Percentiles rank a stretch among this genome's conserved stretches.
Evolutionary conservation across 1,139 yeast genomes (phyloP).

Genomic region (Sugiyamaella japonica): DNA sequence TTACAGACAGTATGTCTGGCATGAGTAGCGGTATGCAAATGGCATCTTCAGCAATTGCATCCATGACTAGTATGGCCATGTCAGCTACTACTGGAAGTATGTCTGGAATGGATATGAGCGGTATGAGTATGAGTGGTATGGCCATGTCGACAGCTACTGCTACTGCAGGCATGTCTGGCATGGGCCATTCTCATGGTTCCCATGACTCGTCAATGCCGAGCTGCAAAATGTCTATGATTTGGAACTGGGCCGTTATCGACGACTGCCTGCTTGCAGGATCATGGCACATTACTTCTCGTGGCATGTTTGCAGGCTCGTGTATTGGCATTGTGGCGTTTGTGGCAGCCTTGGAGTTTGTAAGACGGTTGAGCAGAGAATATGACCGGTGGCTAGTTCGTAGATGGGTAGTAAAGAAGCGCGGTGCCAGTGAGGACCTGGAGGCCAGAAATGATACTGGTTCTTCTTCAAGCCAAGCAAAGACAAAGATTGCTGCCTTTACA

Average conservation of each 20-base stretch:
- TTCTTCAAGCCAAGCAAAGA: too few species aligned
- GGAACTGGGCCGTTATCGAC: constrained; percentile 63
- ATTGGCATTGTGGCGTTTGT: constrained; percentile 62
- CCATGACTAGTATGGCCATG: constrained; percentile 1
- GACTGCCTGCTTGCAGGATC: constrained; percentile 60
- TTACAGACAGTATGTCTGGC: background rate
- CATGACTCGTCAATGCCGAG: constrained; percentile 17
- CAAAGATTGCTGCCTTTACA: background rate
- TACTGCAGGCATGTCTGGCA: constrained; percentile 9
- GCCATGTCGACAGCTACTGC: constrained; percentile 6
- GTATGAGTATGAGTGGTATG: constrained; percentile 10
- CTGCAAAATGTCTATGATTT: constrained; percentile 47
- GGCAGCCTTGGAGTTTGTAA: constrained; percentile 57
- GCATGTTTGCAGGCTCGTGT: constrained; percentile 71
- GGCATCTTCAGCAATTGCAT: background rate
- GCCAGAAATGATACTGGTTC: too few species aligned
- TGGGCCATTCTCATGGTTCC: constrained; percentile 25
- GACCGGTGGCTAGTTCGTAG: constrained; percentile 45
- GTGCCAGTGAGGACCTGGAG: background rate
- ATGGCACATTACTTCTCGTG: constrained; percentile 61
- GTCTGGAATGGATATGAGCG: constrained; percentile 12
- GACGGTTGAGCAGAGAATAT: constrained; percentile 57
- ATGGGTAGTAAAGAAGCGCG: constrained; percentile 24
- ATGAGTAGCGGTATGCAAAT: background rate
- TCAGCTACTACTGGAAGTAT: constrained; percentile 4